Base-by-base conservation (phyloP, 31 red algal species). In the Endocladia muricata region DNA sequence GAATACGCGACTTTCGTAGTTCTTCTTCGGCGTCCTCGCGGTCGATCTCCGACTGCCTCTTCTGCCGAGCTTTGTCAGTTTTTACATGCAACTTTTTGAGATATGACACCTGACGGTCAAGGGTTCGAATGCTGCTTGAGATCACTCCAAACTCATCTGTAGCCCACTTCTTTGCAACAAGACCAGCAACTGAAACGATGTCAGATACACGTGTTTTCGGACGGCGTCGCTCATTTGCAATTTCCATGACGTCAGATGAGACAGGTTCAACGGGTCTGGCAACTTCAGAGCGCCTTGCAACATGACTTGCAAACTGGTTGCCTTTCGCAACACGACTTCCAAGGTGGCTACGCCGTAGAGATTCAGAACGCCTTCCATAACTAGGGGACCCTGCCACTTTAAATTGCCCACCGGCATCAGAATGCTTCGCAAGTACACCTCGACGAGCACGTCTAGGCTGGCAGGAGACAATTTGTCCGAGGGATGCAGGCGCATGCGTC, bases 121-220 rank as follows among this genome's bases (percentile, higher is more conserved):
- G 48, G 3, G 19, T n/a, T 2, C 62, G 36, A 1, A 83, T 68
- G 3, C 62, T 72, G 1, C 15, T n/a, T 5, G 55, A 41, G 36
- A 83, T 19, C 2, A 41, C 38, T 41, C 52, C 55, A 1, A 61
- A 41, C 65, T 83, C 68, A 43, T 83, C 79, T 23, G 39, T 48
- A 4, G 68, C 41, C 79, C 79, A 83, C 28, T 61, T 83, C 37
- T 73, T 83, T 7, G 79, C 79, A 30, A 63, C 67, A 21, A 51
- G 48, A 42, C 79, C 79, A 31, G 79, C 67, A 1, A 83, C 79
- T 37, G 68, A 73, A 1, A 83, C 79, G 4, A 83, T 83, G 25
- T 83, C 68, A n/a, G 79, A 55, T 1, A 83, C 79, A 22, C 42
- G 42, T 6, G 79, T 73, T 57, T 83, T 73, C 3, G 51, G 5